phyloP scores from a whole-genome alignment of 768 basidiomycete species.

The Russula sp. region DNA sequence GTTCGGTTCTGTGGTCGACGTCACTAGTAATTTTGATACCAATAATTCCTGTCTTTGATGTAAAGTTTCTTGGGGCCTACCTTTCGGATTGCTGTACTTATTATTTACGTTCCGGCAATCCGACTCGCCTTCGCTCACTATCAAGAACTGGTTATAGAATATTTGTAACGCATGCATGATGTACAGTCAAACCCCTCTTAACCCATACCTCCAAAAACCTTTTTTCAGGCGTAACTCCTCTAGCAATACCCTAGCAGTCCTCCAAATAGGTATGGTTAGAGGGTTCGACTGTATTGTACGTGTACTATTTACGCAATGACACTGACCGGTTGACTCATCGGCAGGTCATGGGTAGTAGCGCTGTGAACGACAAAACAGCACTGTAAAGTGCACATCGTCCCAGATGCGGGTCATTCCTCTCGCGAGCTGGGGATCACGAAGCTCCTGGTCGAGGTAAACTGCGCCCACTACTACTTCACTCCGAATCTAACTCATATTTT shows the following conservation, averaged over 20 bases:
- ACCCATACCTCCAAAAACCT: too few relatives aligned
- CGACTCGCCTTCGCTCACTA: background rate
- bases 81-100: too few relatives aligned
- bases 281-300: too few relatives aligned
- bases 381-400: constrained; percentile 75
- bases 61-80: background rate
- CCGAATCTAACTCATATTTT: background rate
- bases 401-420: constrained; percentile 85
- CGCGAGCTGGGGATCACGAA: constrained; percentile 69
- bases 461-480: background rate
- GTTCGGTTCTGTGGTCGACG: background rate
- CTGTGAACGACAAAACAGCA: too few relatives aligned
- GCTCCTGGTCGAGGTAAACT: constrained; percentile 63
- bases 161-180: background rate
- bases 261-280: too few relatives aligned
- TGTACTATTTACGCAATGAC: background rate
- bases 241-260: too few relatives aligned
- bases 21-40: background rate
- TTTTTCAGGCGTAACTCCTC: too few relatives aligned
- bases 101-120: background rate
- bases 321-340: background rate
- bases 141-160: background rate
- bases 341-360: too few relatives aligned
- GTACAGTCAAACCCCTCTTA: too few relatives aligned
- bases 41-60: background rate